Evolutionary conservation across 1,284 basidiomycete genomes (phyloP), one percentile per base, ranked within the genome.

Genomic region (Puccinia horiana): DNA sequence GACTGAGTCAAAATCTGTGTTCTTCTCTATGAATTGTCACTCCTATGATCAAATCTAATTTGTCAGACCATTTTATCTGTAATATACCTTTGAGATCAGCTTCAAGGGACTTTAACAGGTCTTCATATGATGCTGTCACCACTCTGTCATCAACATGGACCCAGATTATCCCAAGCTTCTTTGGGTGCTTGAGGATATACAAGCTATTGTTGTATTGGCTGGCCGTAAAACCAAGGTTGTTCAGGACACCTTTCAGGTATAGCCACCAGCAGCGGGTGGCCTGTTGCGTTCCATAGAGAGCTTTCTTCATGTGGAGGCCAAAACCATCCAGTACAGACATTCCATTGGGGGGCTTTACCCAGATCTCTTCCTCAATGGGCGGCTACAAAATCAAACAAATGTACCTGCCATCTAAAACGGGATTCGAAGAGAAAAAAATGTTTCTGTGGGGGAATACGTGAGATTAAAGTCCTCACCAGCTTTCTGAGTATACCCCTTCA

Each of bases 361-460:
- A 78, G 6, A 78, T 42, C 20, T 65, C 63, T 14, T 78, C 29
- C 20, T 69, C 44, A 14, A 79, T 47, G 5, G 75, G 58, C 75
- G 1, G 75, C n/a, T n/a, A n/a, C n/a, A n/a, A n/a, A n/a, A n/a
- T n/a, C n/a, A n/a, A n/a, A 79, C 5, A 26, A 54, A 18, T 29
- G 14, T 0, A 79, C 63, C 1, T 29, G 47, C 65, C 44, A 79
- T 0, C 56, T 52, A 54, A 26, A 32, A 1, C 6, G n/a, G 8
- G 76, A 52, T 4, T 4, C 49, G 18, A 29, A 79, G 11, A 8
- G 76, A 49, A 5, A 58, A 47, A 70, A 79, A 79, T 23, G 63
- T 79, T 14, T 63, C 76, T 16, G 76, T 79, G 0, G 76, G 76
- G 0, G 76, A 63, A 40, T 70, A 79, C 23, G 76, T 79, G 9